Evolutionary conservation across 2,329 filamentous ascomycete species (phyloP), one percentile per base, ranked within the genome.

Genomic region (Cladosporium austrohemisphaericum): DNA sequence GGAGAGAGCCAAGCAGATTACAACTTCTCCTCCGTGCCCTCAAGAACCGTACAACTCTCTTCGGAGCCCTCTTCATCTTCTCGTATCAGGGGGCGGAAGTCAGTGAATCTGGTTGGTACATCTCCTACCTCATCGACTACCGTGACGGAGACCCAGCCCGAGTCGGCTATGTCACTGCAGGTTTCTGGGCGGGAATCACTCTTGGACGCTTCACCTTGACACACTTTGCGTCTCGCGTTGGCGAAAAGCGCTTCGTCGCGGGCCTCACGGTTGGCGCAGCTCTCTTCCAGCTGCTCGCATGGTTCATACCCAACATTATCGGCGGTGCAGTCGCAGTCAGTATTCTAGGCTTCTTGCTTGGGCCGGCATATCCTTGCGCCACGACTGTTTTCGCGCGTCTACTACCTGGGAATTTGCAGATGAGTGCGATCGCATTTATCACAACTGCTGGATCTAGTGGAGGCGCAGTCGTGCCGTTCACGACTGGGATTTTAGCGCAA

Each of bases 11-110:
- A 52, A 79, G 73, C 59, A 76, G 60, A 71, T 72, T 53, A 65
- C 78, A 63, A 68, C 72, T 67, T 60, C 74, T 71, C 64, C 79
- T 69, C 49, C 64, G 71, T 44, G 74, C 78, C 2, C 57, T 83
- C 25, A 70, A 70, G 50, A 76, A 75, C 56, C 71, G 68, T 25
- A 76, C 83, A 4, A 87, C 90, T 0, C 68, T 93, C 1, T 75
- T 93, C 0, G 86, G 87, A 3, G 84, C 88, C 0, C 66, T 88
- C 8, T 93, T 93, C 72, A 86, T 93, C 65, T 93, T 94, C 65
- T 81, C 83, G 20, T 94, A 95, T 66, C 87, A 93, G 67, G 88
- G 88, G 26, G 85, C 86, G 28, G 88, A 94, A 68, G 88, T 94
- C 13, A 84, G 83, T 11, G 87, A 92, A 55, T 88, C 85, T 0